phyloP scores from a whole-genome alignment of 495 filamentous ascomycete genomes.

The Bathelium albidoporum region DNA sequence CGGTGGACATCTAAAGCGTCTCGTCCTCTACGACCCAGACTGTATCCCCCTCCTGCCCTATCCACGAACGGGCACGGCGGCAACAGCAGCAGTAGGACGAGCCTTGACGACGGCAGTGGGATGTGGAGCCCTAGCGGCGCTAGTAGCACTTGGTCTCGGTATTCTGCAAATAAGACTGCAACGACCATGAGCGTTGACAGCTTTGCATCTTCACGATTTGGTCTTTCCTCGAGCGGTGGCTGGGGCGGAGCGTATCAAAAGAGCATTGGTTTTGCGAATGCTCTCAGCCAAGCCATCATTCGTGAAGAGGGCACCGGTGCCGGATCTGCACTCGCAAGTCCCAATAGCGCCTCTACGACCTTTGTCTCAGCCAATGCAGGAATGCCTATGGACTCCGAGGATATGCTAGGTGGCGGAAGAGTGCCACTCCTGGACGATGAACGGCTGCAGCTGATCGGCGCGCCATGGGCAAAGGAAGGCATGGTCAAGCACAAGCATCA shows the following conservation, averaged over 20 bases:
- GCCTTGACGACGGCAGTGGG: constrained; percentile 81
- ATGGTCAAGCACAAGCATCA: constrained; percentile 95
- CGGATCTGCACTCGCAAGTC: constrained; percentile 31
- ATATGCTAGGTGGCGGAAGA: constrained; percentile 28
- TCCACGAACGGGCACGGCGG: neutral
- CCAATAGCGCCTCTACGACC: constrained; percentile 37
- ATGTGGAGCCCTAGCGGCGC: constrained; percentile 74
- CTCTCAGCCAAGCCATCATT: constrained; percentile 87
- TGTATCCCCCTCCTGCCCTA: constrained; percentile 61
- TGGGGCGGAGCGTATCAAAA: constrained; percentile 69
- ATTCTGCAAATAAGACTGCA: neutral
- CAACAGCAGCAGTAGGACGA: constrained; percentile 45
- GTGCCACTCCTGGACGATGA: constrained; percentile 83
- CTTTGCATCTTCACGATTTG: neutral
- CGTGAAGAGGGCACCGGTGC: constrained; percentile 57
- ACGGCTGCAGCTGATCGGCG: constrained; percentile 74
- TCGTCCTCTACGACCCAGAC: constrained; percentile 59
- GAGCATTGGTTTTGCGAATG: constrained; percentile 95
- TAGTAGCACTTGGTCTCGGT: constrained; percentile 71
- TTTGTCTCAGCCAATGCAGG: constrained; percentile 3
- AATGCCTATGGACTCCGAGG: constrained; percentile 32
- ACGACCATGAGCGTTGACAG: neutral
- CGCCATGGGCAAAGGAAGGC: constrained; percentile 96
- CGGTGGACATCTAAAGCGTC: constrained; percentile 71
- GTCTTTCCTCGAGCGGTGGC: neutral